Base-by-base conservation (phyloP, 139 green algal genomes). In the Yamagishiella unicocca region DNA sequence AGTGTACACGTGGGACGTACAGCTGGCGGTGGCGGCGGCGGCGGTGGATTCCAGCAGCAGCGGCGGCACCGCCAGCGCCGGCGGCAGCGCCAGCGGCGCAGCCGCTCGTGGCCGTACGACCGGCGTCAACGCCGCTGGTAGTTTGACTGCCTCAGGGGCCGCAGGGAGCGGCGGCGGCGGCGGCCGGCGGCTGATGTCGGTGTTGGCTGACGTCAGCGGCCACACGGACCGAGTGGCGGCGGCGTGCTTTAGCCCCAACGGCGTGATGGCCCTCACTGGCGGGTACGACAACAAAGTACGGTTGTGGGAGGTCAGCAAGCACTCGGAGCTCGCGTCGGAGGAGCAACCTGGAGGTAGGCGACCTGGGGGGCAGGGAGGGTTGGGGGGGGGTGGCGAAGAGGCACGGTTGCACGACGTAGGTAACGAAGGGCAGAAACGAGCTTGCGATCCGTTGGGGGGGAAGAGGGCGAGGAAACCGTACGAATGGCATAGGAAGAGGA, bases 211-310 rank as follows among this genome's bases (percentile, higher is more conserved):
- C 33, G 24, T 1, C 2, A 27, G 38, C 38, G 79, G 62, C 24
- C 80, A 77, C 80, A 66, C 12, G 42, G 80, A 86, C 64, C 64
- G 64, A 12, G 80, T 78, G 80, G 24, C 43, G 43, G 31, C 62
- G 10, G 64, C 25, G 43, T 67, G 64, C 22, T 77, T 86, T 43
- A n/a, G 22, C 25, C 62, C 64, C 9, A 38, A 50, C 45, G 80
- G 80, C 21, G 21, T 10, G n/a, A 2, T 86, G 62, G 64, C 43
- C 43, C 31, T 86, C 21, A 78, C 80, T 0, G 80, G 80, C 22
- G 43, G 43, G 3, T 14, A 53, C 6, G 80, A 86, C 62, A 78
- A 40, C 62, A 78, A 31, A 0, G 33, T 77, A 24, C 62, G 80
- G 64, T 1, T 86, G 66, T 86, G 64, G 64, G 80, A 86, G 31